Evolutionary conservation across 768 basidiomycete species (phyloP), one percentile per base, ranked within the genome.

Genomic region (Boletus fagicola): DNA sequence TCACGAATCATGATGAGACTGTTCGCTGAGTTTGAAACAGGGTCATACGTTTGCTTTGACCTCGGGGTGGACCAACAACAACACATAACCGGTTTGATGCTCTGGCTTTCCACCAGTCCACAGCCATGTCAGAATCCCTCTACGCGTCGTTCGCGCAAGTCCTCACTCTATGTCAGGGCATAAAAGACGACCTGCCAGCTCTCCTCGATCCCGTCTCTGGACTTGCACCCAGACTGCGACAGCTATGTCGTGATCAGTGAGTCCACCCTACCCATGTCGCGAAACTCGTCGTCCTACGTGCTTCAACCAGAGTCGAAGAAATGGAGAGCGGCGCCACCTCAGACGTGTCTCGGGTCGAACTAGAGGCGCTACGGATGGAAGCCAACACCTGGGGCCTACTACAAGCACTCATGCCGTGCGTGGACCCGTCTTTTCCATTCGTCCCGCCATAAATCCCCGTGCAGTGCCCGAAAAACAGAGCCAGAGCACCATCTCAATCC

Each of bases 331-430:
- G 33, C 56, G 63, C 36, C 72, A 77, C 59, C 67, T 70, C 36
- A 49, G 76, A 66, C 26, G 63, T 72, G 26, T 73, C 78, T 18
- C 74, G 66, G 39, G 79, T 83, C 28, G 87, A 88, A 62, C 62
- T 87, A 0, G 86, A 87, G 26, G 74, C 84, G 1, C 71, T 92
- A 52, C 78, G 81, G 11, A 77, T 93, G 69, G 92, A 94, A 67
- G 80, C 84, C 46, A 86, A 88, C 69, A 92, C 92, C 1, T 95
- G 92, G 92, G 81, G 80, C 0, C 77, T 94, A 3, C 68, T 94
- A 2, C 91, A 93, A 67, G 84, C 85, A 3, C 75, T 94, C 46
- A 82, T 87, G 80, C 84, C 88, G 85, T 88, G 68, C 65, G 87
- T 83, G 22, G 28, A 43, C 28, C 33, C 48, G 15, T 63, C 51